These are phyloP conservation scores for Narthecium ossifragum DNA, from an alignment of 106 monocot species.

Conservation along the genomic window DNA sequence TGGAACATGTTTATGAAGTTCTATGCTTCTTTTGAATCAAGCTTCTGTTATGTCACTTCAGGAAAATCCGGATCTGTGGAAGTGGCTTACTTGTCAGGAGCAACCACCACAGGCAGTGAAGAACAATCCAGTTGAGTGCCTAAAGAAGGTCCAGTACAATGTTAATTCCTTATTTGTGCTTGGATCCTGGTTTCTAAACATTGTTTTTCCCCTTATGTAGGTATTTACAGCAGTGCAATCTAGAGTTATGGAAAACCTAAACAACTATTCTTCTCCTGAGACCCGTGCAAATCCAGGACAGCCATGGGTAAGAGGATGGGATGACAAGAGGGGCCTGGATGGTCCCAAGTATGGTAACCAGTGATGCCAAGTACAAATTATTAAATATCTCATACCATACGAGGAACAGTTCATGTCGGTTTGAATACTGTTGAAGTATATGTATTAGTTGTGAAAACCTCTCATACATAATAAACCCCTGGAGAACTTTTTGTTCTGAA, in stretches of 20 bases:
- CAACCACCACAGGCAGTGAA: constrained; percentile 74
- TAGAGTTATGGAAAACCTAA: constrained; percentile 60
- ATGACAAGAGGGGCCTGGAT: constrained; percentile 63
- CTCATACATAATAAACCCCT: no score
- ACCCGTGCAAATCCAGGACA: constrained; percentile 74
- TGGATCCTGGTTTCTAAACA: background rate
- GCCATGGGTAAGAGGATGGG: constrained; percentile 98
- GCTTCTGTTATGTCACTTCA: no score
- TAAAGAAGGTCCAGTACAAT: background rate
- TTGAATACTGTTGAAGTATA: no score
- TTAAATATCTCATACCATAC: no score
- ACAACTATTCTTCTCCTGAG: constrained; percentile 46
- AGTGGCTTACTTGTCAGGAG: constrained; percentile 94
- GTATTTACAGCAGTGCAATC: constrained; percentile 71
- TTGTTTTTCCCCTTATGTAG: constrained; percentile 14
- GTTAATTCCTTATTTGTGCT: background rate
- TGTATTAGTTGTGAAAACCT: no score
- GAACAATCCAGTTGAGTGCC: constrained; percentile 56
- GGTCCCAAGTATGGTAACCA: constrained; percentile 86
- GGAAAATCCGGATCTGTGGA: constrained; percentile 99
- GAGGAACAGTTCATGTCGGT: no score
- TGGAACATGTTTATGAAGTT: no score
- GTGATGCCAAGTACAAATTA: constrained; percentile 39
- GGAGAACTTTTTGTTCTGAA: no score
- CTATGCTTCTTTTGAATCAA: no score